phyloP scores from a whole-genome alignment of 768 basidiomycete genomes.

The Psilocybe cyanescens region DNA sequence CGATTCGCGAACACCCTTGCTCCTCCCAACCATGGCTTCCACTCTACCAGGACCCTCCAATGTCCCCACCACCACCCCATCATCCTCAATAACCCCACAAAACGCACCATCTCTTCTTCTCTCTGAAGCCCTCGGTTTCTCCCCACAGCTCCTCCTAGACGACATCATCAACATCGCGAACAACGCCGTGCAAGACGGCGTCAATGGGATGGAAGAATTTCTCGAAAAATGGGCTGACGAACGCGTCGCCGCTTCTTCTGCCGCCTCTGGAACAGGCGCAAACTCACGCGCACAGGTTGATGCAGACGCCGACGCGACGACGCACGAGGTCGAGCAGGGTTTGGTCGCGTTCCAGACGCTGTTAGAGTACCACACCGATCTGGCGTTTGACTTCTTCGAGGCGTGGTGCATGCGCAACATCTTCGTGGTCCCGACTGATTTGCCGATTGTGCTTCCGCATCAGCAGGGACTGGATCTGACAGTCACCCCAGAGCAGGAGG shows the following conservation, averaged over 20 bases:
- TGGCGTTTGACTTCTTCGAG: constrained; percentile 92
- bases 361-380: constrained; percentile 85
- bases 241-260: constrained; percentile 43
- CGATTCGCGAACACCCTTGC: neutral
- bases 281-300: neutral
- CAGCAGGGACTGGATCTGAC: constrained; percentile 75
- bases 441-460: constrained; percentile 77
- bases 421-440: constrained; percentile 71
- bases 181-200: constrained; percentile 75
- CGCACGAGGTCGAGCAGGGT: constrained; percentile 62
- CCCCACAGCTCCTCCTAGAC: constrained; percentile 83
- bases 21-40: neutral
- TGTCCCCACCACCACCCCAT: neutral
- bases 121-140: constrained; percentile 80
- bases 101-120: constrained; percentile 49
- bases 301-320: neutral
- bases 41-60: neutral
- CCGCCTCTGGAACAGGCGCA: no score
- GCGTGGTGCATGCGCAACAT: constrained; percentile 89
- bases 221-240: constrained; percentile 75
- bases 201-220: constrained; percentile 81
- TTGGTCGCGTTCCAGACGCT: constrained; percentile 87
- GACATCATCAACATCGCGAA: constrained; percentile 86
- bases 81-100: neutral
- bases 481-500: constrained; percentile 57